Evolutionary conservation across 768 basidiomycete species (phyloP).

Genomic region (Heimioporus sp.): DNA sequence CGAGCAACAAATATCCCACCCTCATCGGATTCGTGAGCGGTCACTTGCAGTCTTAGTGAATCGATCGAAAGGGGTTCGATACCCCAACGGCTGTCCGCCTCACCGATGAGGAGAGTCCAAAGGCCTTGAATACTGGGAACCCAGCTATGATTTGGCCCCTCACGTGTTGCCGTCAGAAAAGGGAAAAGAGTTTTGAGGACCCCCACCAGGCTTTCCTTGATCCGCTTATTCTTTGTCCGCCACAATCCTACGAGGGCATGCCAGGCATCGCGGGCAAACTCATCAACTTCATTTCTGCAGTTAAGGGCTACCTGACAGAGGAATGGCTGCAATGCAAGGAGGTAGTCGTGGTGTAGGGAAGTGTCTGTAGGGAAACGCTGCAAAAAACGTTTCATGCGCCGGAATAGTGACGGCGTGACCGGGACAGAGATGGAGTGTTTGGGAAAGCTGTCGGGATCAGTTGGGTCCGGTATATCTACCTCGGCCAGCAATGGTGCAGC

Average conservation of each 20-base stretch:
- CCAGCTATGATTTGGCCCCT: slow-evolving; percentile 36
- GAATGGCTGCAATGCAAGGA: slow-evolving; percentile 64
- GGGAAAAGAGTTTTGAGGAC: slow-evolving; percentile 72
- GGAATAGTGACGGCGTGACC: slow-evolving; percentile 49
- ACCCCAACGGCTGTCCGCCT: slow-evolving; percentile 64
- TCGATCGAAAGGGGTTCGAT: slow-evolving; percentile 65
- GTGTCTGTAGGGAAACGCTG: slow-evolving; percentile 67
- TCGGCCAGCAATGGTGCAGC: slow-evolving; percentile 55
- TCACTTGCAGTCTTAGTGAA: slow-evolving; percentile 54
- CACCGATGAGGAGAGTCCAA: slow-evolving; percentile 56
- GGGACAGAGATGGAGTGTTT: slow-evolving; percentile 21
- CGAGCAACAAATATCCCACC: slow-evolving; percentile 52
- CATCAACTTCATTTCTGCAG: slow-evolving; percentile 51
- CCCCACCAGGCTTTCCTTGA: slow-evolving; percentile 81
- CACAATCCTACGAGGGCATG: slow-evolving; percentile 65
- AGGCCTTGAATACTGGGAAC: slow-evolving; percentile 49
- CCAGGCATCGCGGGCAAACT: slow-evolving; percentile 65
- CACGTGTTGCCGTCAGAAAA: slow-evolving; percentile 50
- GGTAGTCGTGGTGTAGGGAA: slow-evolving; percentile 73
- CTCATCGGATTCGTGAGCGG: slow-evolving; percentile 16
- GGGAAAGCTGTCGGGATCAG: slow-evolving; percentile 30
- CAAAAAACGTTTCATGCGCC: slow-evolving; percentile 62
- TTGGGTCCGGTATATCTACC: slow-evolving; percentile 25
- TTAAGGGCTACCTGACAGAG: slow-evolving; percentile 82
- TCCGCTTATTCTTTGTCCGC: slow-evolving; percentile 70